phyloP scores from a whole-genome alignment of 2,329 filamentous ascomycete species.

The Fusarium sp. region DNA sequence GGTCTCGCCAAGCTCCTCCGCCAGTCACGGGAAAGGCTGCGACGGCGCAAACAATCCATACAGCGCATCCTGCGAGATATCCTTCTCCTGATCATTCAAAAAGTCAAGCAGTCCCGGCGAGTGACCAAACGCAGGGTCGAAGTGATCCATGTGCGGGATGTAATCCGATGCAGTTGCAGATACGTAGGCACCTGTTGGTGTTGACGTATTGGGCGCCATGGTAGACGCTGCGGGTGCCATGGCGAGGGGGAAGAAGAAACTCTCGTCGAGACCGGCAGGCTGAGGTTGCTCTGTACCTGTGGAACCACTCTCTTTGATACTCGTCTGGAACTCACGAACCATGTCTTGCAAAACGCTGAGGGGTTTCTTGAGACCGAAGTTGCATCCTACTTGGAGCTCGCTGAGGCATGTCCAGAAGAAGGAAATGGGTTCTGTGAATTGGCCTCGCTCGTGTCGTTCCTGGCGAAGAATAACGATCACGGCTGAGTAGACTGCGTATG shows the following conservation, averaged over 20 bases:
- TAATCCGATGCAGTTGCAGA: slow-evolving; percentile 30
- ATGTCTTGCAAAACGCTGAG: slow-evolving; percentile 49
- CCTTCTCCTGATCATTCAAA: slow-evolving; percentile 47
- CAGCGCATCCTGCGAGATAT: slow-evolving; percentile 47
- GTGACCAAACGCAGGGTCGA: slow-evolving; percentile 40
- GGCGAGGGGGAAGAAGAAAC: slow-evolving; percentile 46
- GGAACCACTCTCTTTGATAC: slow-evolving; percentile 43
- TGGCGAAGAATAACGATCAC: slow-evolving; percentile 48
- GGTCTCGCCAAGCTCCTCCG: slow-evolving; percentile 33
- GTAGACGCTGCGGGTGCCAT: slow-evolving; percentile 33
- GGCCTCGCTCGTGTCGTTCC: slow-evolving; percentile 45
- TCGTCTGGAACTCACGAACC: slow-evolving; percentile 47
- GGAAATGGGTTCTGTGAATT: slow-evolving; percentile 48
- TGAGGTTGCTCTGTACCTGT: slow-evolving; percentile 34
- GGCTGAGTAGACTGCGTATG: slow-evolving; percentile 54
- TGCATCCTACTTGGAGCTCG: slow-evolving; percentile 50
- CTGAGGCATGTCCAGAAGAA: slow-evolving; percentile 53
- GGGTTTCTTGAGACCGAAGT: slow-evolving; percentile 52
- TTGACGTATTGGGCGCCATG: slow-evolving; percentile 18
- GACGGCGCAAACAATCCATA: slow-evolving; percentile 47
- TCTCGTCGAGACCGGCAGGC: slow-evolving; percentile 45
- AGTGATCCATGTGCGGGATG: slow-evolving; percentile 41
- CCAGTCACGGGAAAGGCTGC: slow-evolving; percentile 45
- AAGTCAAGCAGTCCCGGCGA: slow-evolving; percentile 44
- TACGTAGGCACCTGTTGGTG: slow-evolving; percentile 36